These are phyloP conservation scores for Candida freyschussii DNA, from an alignment of 1,139 yeast genomes.

Conservation along the genomic window DNA sequence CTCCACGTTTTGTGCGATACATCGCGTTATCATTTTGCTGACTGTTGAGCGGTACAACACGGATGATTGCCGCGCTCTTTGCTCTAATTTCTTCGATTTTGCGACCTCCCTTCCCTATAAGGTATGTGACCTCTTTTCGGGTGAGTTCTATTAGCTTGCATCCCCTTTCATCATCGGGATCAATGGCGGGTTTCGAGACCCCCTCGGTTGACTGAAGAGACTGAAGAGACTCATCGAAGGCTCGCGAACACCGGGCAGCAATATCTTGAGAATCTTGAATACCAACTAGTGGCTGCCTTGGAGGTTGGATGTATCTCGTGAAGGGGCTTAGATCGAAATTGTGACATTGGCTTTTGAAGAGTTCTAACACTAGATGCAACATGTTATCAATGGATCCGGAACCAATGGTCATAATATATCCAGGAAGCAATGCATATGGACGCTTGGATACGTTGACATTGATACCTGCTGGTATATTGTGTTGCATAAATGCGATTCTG, in stretches of 20 bases:
- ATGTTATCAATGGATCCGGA: conserved; percentile 3
- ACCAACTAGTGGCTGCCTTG: no score
- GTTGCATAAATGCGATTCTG: conserved; percentile 1
- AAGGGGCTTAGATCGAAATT: no score
- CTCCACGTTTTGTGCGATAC: conserved; percentile 5
- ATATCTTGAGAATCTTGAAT: no score
- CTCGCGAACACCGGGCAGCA: no score
- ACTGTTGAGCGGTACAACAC: conserved; percentile 28
- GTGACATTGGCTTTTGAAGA: no score
- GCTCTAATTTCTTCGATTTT: conserved; percentile 27
- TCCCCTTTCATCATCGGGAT: conserved; percentile 2
- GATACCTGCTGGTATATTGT: not conserved
- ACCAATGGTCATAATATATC: conserved; percentile 6
- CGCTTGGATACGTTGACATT: not conserved
- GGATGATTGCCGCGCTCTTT: conserved; percentile 27
- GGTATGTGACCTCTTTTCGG: conserved; percentile 28
- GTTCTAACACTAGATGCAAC: no score
- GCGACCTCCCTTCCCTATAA: conserved; percentile 31
- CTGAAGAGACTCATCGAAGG: not conserved
- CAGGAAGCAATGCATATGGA: conserved; percentile 13
- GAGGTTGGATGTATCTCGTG: conserved; percentile 1
- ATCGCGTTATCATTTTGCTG: conserved; percentile 7
- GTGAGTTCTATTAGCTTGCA: conserved; percentile 22
- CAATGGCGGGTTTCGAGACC: not conserved
- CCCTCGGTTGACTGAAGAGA: not conserved